A percentile compares a stretch with the other conserved stretches of the same genome.
phyloP scores from a whole-genome alignment of 202 grass and related monocot genomes.

The Saccharum hybrid region DNA sequence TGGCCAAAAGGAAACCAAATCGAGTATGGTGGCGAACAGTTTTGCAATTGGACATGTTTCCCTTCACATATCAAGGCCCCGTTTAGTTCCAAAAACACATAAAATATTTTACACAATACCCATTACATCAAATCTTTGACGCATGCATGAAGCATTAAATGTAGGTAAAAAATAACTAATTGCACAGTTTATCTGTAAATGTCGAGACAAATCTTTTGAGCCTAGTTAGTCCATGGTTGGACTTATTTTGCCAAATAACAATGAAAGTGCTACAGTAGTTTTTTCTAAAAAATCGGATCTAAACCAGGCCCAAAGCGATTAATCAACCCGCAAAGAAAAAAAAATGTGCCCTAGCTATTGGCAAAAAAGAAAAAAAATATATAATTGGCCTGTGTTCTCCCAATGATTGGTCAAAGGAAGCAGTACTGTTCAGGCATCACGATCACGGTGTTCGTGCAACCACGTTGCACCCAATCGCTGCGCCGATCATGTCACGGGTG shows the following conservation, averaged over 20 bases:
- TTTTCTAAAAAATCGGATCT: too few relatives aligned
- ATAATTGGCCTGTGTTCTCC: background rate
- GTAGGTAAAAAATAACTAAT: too few relatives aligned
- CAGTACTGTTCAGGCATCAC: slow-evolving; percentile 7
- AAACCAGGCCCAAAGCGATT: background rate
- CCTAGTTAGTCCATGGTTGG: too few relatives aligned
- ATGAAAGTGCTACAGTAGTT: too few relatives aligned
- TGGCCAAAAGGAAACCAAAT: background rate
- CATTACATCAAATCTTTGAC: too few relatives aligned
- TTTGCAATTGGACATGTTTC: background rate
- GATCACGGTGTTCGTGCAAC: background rate
- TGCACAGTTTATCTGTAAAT: too few relatives aligned
- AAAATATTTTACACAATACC: too few relatives aligned
- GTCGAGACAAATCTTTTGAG: too few relatives aligned
- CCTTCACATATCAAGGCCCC: background rate
- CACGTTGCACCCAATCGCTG: background rate
- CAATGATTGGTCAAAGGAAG: slow-evolving; percentile 47
- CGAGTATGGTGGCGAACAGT: slow-evolving; percentile 13
- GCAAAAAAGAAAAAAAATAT: background rate
- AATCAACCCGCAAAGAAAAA: background rate
- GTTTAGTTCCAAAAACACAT: too few relatives aligned
- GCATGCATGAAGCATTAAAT: too few relatives aligned
- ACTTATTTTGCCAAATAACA: too few relatives aligned
- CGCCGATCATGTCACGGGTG: slow-evolving; percentile 9
- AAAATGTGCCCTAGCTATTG: too few relatives aligned